phyloP scores from a whole-genome alignment of 2,329 filamentous ascomycete genomes.

The Fusarium chlamydosporum region DNA sequence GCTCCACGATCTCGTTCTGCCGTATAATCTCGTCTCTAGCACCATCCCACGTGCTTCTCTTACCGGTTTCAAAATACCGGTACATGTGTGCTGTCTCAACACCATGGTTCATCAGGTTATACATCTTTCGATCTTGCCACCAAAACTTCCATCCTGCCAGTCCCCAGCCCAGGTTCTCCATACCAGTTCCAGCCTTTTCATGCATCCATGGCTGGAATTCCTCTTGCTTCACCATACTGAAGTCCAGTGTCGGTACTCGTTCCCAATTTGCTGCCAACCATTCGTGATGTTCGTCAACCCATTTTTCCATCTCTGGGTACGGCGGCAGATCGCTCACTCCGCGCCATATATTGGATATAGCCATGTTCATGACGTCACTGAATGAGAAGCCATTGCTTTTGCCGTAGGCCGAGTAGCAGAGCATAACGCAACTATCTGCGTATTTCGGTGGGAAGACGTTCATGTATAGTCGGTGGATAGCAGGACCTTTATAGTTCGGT shows the following conservation, averaged over 20 bases:
- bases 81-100: constrained; percentile 59
- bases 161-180: constrained; percentile 60
- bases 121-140: constrained; percentile 56
- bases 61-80: constrained; percentile 59
- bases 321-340: constrained; percentile 14
- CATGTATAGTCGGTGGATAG: constrained; percentile 24
- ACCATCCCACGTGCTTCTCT: constrained; percentile 57
- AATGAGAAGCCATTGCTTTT: constrained; percentile 38
- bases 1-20: constrained; percentile 24
- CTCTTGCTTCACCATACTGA: constrained; percentile 50
- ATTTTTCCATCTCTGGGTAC: constrained; percentile 19
- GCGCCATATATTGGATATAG: constrained; percentile 31
- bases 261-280: constrained; percentile 27
- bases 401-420: constrained; percentile 33
- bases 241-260: constrained; percentile 12
- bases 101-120: constrained; percentile 56
- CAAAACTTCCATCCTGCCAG: constrained; percentile 60
- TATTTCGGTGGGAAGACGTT: constrained; percentile 32
- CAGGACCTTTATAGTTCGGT: not conserved
- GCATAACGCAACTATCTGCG: constrained; percentile 25
- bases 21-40: constrained; percentile 51
- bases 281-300: constrained; percentile 28
- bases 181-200: constrained; percentile 58
- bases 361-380: constrained; percentile 41
- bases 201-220: constrained; percentile 57